Conservation (phyloP, 768 basidiomycete genomes). For the Leccinum incarnatum region DNA sequence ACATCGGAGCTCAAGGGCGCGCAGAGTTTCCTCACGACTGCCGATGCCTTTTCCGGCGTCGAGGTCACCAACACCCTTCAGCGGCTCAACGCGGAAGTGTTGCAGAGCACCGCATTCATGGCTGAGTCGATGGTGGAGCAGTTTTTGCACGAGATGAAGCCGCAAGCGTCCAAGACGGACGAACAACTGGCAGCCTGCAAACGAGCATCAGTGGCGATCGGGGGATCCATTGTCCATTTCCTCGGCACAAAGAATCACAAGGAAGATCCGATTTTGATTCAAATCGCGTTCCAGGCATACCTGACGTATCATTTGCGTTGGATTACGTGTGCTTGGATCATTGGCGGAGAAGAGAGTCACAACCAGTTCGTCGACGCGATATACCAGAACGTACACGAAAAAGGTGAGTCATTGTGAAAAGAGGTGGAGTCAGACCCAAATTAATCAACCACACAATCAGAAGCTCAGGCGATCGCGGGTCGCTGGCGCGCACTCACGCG, state of each 20-base stretch:
- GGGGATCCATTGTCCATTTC: slow-evolving; percentile 25
- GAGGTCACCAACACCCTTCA: slow-evolving; percentile 32
- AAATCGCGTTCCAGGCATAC: slow-evolving; percentile 36
- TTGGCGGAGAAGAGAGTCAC: slow-evolving; percentile 26
- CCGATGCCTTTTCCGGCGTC: slow-evolving; percentile 27
- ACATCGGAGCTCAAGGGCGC: slow-evolving; percentile 44
- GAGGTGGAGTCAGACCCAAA: neutral
- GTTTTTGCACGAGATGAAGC: slow-evolving; percentile 28
- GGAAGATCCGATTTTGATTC: slow-evolving; percentile 36
- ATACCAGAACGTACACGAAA: slow-evolving; percentile 34
- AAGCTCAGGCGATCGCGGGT: slow-evolving; percentile 43
- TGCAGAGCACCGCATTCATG: slow-evolving; percentile 46
- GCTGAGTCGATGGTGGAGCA: slow-evolving; percentile 47
- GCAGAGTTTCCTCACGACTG: slow-evolving; percentile 44
- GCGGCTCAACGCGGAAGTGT: slow-evolving; percentile 46
- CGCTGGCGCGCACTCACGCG: slow-evolving; percentile 45
- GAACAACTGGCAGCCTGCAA: slow-evolving; percentile 26
- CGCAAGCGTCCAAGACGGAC: slow-evolving; percentile 10
- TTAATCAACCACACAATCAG: slow-evolving; percentile 23
- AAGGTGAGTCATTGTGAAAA: slow-evolving; percentile 27
- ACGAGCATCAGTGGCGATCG: slow-evolving; percentile 21
- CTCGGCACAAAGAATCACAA: slow-evolving; percentile 27
- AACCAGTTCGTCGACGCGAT: slow-evolving; percentile 26
- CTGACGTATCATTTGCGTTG: slow-evolving; percentile 27
- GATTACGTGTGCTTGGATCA: slow-evolving; percentile 29